Evolutionary conservation across 2,329 filamentous ascomycete genomes (phyloP), one percentile per base, ranked within the genome.

Genomic region (Raffaelea ambrosiae): DNA sequence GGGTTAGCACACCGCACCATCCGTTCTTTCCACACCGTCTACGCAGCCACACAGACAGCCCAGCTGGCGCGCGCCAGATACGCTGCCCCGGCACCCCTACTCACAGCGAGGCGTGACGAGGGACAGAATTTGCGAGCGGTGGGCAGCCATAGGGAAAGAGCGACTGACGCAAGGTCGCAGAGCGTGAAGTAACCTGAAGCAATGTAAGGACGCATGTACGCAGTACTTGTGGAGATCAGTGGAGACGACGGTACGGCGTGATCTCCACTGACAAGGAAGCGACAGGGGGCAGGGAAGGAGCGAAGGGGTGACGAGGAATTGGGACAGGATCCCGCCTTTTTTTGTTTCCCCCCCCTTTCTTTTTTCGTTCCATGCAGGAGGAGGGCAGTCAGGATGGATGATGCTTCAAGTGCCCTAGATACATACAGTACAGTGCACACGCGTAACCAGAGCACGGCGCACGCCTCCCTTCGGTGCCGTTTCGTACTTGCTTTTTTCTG

Each of bases 181-280:
- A 19, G 35, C 35, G 5, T 38, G 35, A 38, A 38, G 35, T 38
- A 19, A 19, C n/a, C n/a, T n/a, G n/a, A n/a, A n/a, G n/a, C n/a
- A n/a, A n/a, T n/a, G n/a, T n/a, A n/a, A n/a, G n/a, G n/a, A n/a
- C 18, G 18, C 13, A n/a, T 38, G 35, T 38, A 38, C 35, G 18
- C 9, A 43, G 49, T 50, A 46, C 46, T 47, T 48, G 51, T 50
- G 51, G 51, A 49, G 51, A 51, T 51, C 48, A 47, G 46, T 47
- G 48, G 46, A 41, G 46, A 44, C 39, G n/a, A 26, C 22, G 23
- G 40, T 47, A 43, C 39, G 26, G 26, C 26, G 26, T 29, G 26
- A 29, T 43, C 26, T 44, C 42, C 50, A 51, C 50, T 39, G 44
- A 21, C 39, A 45, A 36, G 40, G 41, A 46, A 46, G 35, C 39